A percentile compares a stretch with the other conserved stretches of the same genome.
phyloP scores from a whole-genome alignment of 73 alveolate genomes.

The Paramecium octaurelia region DNA sequence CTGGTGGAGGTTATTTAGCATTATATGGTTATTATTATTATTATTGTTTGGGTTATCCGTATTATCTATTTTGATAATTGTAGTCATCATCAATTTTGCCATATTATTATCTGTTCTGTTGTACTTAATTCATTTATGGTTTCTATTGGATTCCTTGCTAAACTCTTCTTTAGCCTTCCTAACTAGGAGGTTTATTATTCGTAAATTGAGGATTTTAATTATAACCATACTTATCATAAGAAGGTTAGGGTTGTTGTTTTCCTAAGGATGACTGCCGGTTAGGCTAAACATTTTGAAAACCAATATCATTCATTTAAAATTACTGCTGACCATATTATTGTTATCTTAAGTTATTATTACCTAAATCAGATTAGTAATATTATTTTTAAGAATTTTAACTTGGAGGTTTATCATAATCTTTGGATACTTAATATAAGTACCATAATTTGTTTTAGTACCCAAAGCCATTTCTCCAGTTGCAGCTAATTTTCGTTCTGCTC shows the following conservation, averaged over 20 bases:
- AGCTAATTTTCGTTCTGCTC: slow-evolving; percentile 56
- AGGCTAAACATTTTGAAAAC: not conserved
- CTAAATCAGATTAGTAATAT: not conserved
- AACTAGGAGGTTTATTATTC: slow-evolving; percentile 35
- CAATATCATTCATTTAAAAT: not conserved
- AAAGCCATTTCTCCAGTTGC: slow-evolving; percentile 60
- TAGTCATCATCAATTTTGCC: not conserved
- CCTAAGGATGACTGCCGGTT: not conserved
- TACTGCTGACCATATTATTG: not conserved
- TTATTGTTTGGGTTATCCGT: not conserved
- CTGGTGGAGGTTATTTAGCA: not conserved
- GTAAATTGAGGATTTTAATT: not conserved
- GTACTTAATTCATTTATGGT: not conserved
- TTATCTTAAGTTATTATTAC: not conserved
- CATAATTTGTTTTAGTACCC: slow-evolving; percentile 37
- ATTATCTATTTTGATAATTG: not conserved
- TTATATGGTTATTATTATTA: not conserved
- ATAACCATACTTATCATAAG: not conserved
- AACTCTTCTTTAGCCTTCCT: not conserved
- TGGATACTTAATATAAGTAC: not conserved
- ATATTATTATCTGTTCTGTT: not conserved
- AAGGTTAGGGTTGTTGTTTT: not conserved
- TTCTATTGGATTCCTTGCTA: not conserved
- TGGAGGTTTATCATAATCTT: slow-evolving; percentile 14
- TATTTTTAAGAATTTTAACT: not conserved